Base-by-base conservation (phyloP, 306 rosid species). In the Begonia loranthoides region DNA sequence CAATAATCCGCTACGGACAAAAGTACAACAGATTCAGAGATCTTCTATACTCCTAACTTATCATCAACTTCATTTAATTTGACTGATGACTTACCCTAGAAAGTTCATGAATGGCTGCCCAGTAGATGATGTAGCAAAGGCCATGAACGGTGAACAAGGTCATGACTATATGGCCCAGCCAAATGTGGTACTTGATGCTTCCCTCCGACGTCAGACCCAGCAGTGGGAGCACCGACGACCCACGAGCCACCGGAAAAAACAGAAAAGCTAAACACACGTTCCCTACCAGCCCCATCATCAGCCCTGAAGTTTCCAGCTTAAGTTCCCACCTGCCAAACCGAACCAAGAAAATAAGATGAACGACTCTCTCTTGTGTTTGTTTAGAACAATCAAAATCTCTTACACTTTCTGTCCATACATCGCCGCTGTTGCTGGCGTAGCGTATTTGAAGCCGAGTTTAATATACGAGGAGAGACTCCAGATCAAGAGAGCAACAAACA, bases 231-330 rank as follows among this genome's bases (percentile, higher is more conserved):
- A 87, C 40, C 48, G 96, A 78, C 19, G 96, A 87, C 17, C 87
- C 82, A 5, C 94, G 87, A 0, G 90, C 68, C 55, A 87, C 92
- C 1, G 94, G 96, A 14, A 69, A 83, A 59, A 87, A 87, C 19
- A 87, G 45, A 46, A 83, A 64, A 7, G 74, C 73, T 51, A 87
- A 60, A 41, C 82, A 65, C 50, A 78, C 63, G 57, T 83, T 78
- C 48, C 96, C 94, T 12, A 74, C 64, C 0, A 69, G 13, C 7
- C 85, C 96, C 24, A 87, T 45, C 50, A 36, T 51, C 45, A 65
- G 10, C 21, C 58, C 85, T 60, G 68, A 61, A 14, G 12, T 15
- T 0, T 60, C 80, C 45, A 80, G 45, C 56, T 67, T 82, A 45
- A 36, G 55, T 56, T 77, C 77, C 96, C 96, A 87, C 53, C 96